Percentiles rank a stretch among this genome's conserved stretches.
Conservation (phyloP, 495 filamentous ascomycete species). For the Penicillium roqueforti region DNA sequence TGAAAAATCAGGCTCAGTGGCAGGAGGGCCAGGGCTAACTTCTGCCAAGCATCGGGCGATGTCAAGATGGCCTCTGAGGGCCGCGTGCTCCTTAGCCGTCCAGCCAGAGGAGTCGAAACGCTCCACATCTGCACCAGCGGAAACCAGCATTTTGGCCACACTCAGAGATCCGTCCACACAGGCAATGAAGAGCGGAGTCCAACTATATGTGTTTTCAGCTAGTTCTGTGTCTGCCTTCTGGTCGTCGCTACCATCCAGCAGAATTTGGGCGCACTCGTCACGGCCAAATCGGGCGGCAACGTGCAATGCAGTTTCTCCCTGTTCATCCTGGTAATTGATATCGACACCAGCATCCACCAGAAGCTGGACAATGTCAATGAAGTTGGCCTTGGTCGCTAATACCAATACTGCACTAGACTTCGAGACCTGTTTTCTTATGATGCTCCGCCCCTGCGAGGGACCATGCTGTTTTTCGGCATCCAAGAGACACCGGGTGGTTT, state of each 20-base stretch:
- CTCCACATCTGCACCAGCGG: slow-evolving; percentile 69
- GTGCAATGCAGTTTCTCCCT: slow-evolving; percentile 91
- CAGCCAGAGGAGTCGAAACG: slow-evolving; percentile 81
- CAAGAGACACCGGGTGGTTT: slow-evolving; percentile 76
- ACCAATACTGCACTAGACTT: slow-evolving; percentile 89
- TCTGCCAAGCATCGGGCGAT: slow-evolving; percentile 67
- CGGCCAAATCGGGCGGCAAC: slow-evolving; percentile 88
- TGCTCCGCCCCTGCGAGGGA: slow-evolving; percentile 51
- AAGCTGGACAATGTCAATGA: slow-evolving; percentile 72
- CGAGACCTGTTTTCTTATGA: slow-evolving; percentile 62
- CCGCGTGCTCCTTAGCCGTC: slow-evolving; percentile 92
- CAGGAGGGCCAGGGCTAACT: slow-evolving; percentile 39
- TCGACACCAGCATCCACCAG: slow-evolving; percentile 89
- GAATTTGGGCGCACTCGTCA: slow-evolving; percentile 66
- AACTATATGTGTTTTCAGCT: slow-evolving; percentile 78
- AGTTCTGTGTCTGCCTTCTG: slow-evolving; percentile 75
- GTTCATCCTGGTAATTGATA: slow-evolving; percentile 88
- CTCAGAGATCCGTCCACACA: slow-evolving; percentile 77
- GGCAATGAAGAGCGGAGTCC: slow-evolving; percentile 91
- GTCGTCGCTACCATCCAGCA: slow-evolving; percentile 63
- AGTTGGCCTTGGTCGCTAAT: slow-evolving; percentile 81
- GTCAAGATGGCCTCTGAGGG: slow-evolving; percentile 75
- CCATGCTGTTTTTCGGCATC: slow-evolving; percentile 72
- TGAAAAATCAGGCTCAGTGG: slow-evolving; percentile 32
- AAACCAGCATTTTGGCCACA: slow-evolving; percentile 72